Conservation (phyloP, 106 monocot genomes). For the Dioscorea alata region DNA sequence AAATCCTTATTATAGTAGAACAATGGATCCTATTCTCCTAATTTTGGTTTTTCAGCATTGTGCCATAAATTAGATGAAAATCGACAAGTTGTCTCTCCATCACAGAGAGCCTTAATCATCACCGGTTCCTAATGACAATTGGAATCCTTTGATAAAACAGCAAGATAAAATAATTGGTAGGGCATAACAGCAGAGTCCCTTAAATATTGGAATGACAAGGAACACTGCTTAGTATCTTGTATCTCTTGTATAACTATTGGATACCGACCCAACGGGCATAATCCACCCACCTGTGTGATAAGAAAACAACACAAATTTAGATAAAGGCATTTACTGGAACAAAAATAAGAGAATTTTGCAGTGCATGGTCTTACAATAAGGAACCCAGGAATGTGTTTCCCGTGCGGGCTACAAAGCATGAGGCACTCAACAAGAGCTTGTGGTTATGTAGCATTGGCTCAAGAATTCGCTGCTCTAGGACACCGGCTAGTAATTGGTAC, state of each 20-base stretch:
- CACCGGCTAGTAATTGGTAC: constrained; percentile 74
- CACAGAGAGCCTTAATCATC: background rate
- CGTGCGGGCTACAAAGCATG: constrained; percentile 83
- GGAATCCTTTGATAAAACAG: too few relatives aligned
- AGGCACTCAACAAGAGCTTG: constrained; percentile 51
- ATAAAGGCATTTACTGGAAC: background rate
- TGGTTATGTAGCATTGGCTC: constrained; percentile 73
- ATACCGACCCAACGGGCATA: constrained; percentile 61
- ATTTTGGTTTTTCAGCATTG: background rate
- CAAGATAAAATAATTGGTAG: too few relatives aligned
- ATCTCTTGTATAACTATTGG: constrained; percentile 38
- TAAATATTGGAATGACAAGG: too few relatives aligned
- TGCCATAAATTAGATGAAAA: background rate
- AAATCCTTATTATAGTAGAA: background rate
- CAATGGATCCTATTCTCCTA: background rate
- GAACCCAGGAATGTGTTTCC: constrained; percentile 92
- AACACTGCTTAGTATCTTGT: too few relatives aligned
- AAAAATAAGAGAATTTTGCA: background rate
- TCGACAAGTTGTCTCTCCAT: background rate
- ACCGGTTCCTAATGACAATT: too few relatives aligned
- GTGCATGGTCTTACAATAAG: constrained; percentile 43
- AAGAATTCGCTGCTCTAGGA: constrained; percentile 73
- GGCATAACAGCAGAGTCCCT: too few relatives aligned
- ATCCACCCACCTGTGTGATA: constrained; percentile 55
- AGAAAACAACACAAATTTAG: background rate